Conservation (phyloP, 2,329 filamentous ascomycete genomes). For the Chlorencoelia australis region DNA sequence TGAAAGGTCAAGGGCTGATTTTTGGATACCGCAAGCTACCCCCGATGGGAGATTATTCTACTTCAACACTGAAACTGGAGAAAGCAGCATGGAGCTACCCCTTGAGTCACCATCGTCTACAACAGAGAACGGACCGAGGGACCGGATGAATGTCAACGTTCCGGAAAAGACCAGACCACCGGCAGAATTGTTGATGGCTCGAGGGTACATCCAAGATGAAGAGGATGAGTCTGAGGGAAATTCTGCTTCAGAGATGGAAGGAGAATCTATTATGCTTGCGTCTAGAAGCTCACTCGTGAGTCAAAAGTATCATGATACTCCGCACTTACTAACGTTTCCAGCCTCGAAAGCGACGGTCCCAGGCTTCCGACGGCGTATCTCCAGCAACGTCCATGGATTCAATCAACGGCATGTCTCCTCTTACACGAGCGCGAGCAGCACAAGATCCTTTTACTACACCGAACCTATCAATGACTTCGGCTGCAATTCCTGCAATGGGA, state of each 20-base stretch:
- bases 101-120: slow-evolving; percentile 77
- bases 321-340: slow-evolving; percentile 27
- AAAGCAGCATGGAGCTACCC: slow-evolving; percentile 88
- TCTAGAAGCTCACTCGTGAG: slow-evolving; percentile 61
- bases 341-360: slow-evolving; percentile 54
- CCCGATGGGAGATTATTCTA: slow-evolving; percentile 90
- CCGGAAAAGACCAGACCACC: slow-evolving; percentile 86
- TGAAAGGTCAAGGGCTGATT: slow-evolving; percentile 80
- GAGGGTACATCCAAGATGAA: slow-evolving; percentile 72
- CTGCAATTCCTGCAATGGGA: slow-evolving; percentile 26
- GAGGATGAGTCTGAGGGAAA: slow-evolving; percentile 77
- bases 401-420: slow-evolving; percentile 58
- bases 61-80: slow-evolving; percentile 95
- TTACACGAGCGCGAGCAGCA: slow-evolving; percentile 44
- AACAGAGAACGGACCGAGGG: slow-evolving; percentile 75
- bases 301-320: slow-evolving; percentile 11
- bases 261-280: slow-evolving; percentile 59
- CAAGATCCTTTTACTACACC: slow-evolving; percentile 45
- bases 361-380: slow-evolving; percentile 55
- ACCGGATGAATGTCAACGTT: slow-evolving; percentile 79
- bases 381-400: slow-evolving; percentile 89
- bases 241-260: slow-evolving; percentile 80
- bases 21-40: slow-evolving; percentile 97
- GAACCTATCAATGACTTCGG: slow-evolving; percentile 41
- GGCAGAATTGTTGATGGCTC: slow-evolving; percentile 81